Conservation (phyloP, 495 filamentous ascomycete species). For the Thermothielavioides terrestris region DNA sequence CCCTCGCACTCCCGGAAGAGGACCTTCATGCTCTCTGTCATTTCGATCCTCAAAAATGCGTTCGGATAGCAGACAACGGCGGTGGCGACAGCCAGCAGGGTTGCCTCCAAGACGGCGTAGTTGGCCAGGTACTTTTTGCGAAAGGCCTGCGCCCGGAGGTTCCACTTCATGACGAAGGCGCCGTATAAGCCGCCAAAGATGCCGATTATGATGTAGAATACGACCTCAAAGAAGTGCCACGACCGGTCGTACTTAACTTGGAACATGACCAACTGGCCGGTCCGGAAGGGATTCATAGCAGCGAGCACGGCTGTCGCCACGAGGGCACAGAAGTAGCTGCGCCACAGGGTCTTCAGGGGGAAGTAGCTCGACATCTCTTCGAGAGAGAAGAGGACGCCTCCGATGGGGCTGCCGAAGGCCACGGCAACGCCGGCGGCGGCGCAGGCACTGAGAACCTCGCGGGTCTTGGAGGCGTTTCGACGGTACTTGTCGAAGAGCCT, state of each 20-base stretch:
- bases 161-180: conserved; percentile 98
- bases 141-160: conserved; percentile 81
- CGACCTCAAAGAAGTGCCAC: conserved; percentile 95
- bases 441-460: conserved; percentile 90
- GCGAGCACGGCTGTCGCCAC: conserved; percentile 91
- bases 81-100: conserved; percentile 70
- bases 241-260: conserved; percentile 91
- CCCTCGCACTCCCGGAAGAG: conserved; percentile 93
- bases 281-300: conserved; percentile 95
- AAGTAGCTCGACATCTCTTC: conserved; percentile 99
- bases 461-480: conserved; percentile 85
- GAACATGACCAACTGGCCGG: conserved; percentile 99
- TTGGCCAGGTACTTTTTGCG: conserved; percentile 86
- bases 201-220: conserved; percentile 88
- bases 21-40: conserved; percentile 99
- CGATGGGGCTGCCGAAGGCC: conserved; percentile 95
- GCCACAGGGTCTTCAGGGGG: conserved; percentile 94
- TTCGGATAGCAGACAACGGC: conserved; percentile 94
- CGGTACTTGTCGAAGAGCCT: conserved; percentile 88
- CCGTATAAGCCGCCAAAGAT: conserved; percentile 94
- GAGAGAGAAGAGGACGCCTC: conserved; percentile 90
- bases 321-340: conserved; percentile 94
- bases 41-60: conserved; percentile 91
- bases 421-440: conserved; percentile 94
- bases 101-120: conserved; percentile 82